Base-by-base conservation (phyloP, 345 rosid genomes). In the Lepidium aucheri region DNA sequence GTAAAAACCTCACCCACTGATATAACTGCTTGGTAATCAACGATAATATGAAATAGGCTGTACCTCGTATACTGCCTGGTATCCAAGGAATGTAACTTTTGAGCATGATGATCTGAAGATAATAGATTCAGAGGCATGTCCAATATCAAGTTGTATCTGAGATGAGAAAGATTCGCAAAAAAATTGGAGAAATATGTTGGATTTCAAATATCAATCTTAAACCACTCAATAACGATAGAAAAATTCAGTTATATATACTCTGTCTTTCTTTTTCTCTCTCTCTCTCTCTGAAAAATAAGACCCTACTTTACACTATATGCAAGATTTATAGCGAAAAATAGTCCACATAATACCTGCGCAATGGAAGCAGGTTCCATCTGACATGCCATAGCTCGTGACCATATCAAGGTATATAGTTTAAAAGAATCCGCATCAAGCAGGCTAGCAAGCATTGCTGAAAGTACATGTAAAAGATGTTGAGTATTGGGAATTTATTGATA, bases 311-410 rank as follows among this genome's bases (percentile, higher is more conserved):
- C 36, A 50, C 11, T 53, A 33, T 40, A 51, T 61, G 69, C 50
- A 46, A 6, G 57, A 74, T 55, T 60, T 38, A 3, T 28, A 53
- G 49, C 5, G 16, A 10, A 54, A 53, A 60, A 30, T 59, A 45
- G 51, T 45, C 41, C 12, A 46, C 32, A 17, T 46, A 20, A 53
- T 65, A 94, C 99, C 97, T 86, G 97, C 60, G 77, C 87, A 69
- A 81, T 52, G 20, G 62, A 78, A 60, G 82, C 83, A 50, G 96
- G 84, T 80, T 88, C 91, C 99, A 94, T 90, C 76, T 90, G 99
- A 74, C 96, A 94, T 59, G 97, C 96, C 78, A 94, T 12, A 11
- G 96, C 82, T 53, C 99, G 82, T 60, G 95, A 78, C 99, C 99
- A 94, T 65, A 94, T 86, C 72, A 94, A 90, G 47, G 89, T 74